These are phyloP conservation scores for Coemansia sp. DNA, from an alignment of 192 early-diverging fungal species.

Conservation along the genomic window DNA sequence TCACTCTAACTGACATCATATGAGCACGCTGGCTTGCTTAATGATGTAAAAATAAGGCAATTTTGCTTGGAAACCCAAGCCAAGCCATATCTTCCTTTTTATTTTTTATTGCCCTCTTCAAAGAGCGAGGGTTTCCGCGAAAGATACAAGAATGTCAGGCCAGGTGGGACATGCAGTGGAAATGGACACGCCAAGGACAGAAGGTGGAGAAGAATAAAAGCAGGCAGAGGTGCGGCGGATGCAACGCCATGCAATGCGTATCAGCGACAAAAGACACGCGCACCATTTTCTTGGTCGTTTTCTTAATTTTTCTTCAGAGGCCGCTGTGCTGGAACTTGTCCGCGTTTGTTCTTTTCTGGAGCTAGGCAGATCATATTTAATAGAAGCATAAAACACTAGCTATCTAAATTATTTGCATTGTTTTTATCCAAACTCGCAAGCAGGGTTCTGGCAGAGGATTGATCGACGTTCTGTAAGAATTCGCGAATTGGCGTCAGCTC, in stretches of 20 bases:
- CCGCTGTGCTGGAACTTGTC: too few relatives aligned
- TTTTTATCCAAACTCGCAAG: background rate
- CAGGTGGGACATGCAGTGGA: background rate
- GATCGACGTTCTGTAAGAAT: slow-evolving; percentile 32
- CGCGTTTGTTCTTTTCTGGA: background rate
- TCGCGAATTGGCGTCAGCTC: slow-evolving; percentile 21
- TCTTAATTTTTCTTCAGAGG: background rate
- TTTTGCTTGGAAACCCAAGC: background rate
- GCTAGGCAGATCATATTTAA: too few relatives aligned
- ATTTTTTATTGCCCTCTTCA: too few relatives aligned
- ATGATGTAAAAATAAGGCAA: slow-evolving; percentile 14
- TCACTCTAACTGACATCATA: slow-evolving; percentile 13
- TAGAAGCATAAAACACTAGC: too few relatives aligned
- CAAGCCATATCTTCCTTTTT: background rate
- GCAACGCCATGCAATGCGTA: slow-evolving; percentile 28
- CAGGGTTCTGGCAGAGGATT: slow-evolving; percentile 16
- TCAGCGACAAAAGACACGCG: slow-evolving; percentile 14
- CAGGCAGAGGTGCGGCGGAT: slow-evolving; percentile 3
- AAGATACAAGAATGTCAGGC: too few relatives aligned
- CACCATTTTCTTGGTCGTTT: slow-evolving; percentile 1
- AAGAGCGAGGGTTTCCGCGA: too few relatives aligned
- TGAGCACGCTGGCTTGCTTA: slow-evolving; percentile 7
- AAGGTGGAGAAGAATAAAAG: background rate
- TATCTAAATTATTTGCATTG: too few relatives aligned
- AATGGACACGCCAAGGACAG: slow-evolving; percentile 5